Percentiles rank a stretch among this genome's conserved stretches.
These are phyloP conservation scores for Penicillium verrucosum DNA, from an alignment of 2,329 filamentous ascomycete genomes.

Conservation along the genomic window DNA sequence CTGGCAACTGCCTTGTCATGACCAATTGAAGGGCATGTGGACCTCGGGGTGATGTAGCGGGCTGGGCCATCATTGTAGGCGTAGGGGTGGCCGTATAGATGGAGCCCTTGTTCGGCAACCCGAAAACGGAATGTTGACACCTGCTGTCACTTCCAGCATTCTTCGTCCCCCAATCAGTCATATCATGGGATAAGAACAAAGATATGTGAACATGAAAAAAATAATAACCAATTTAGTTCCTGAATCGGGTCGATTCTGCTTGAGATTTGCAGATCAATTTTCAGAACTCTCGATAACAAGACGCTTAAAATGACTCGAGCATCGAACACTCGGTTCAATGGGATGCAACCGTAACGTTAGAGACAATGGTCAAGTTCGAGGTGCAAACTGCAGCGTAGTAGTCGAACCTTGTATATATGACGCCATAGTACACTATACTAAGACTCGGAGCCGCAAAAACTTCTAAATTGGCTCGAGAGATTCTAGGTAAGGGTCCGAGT, in stretches of 20 bases:
- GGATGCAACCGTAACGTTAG: slow-evolving; percentile 26
- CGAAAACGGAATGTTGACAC: slow-evolving; percentile 22
- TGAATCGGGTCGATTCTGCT: neutral
- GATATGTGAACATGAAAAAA: neutral
- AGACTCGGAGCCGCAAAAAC: neutral
- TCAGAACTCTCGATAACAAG: neutral
- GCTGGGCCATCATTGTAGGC: slow-evolving; percentile 5
- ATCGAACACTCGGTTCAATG: neutral
- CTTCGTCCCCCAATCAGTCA: neutral
- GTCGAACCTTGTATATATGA: slow-evolving; percentile 7
- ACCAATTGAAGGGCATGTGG: slow-evolving; percentile 1
- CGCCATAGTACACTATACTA: slow-evolving; percentile 6
- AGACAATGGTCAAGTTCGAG: slow-evolving; percentile 21
- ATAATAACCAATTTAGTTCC: neutral
- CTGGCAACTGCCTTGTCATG: slow-evolving; percentile 3
- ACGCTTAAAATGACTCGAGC: slow-evolving; percentile 1
- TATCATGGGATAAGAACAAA: neutral
- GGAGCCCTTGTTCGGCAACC: slow-evolving; percentile 9
- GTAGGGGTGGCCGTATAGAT: slow-evolving; percentile 7
- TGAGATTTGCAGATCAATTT: neutral
- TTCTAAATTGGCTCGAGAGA: neutral
- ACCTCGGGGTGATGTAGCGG: slow-evolving; percentile 1
- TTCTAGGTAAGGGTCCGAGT: neutral
- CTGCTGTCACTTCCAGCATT: slow-evolving; percentile 8
- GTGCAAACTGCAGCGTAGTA: slow-evolving; percentile 19